phyloP scores from a whole-genome alignment of 306 rosid species.

The Prosopis cineraria region DNA sequence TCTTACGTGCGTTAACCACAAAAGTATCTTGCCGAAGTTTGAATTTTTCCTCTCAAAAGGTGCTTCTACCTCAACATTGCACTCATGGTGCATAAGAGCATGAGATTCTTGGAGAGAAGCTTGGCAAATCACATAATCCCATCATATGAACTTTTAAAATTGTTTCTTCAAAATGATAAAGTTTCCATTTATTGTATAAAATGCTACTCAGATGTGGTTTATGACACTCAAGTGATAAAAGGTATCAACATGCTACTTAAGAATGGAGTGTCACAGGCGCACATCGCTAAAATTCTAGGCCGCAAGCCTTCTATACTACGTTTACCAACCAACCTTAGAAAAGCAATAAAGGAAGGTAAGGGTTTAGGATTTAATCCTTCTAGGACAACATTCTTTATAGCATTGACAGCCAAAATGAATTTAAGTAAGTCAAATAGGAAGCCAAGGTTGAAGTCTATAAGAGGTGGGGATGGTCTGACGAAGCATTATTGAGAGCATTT shows the following conservation, averaged over 20 bases:
- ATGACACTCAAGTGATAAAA: background rate
- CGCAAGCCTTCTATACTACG: background rate
- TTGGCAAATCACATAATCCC: constrained; percentile 24
- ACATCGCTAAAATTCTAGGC: background rate
- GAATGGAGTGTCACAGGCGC: background rate
- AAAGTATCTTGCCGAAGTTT: constrained; percentile 21
- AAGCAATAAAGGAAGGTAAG: constrained; percentile 33
- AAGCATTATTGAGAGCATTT: background rate
- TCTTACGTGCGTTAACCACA: background rate
- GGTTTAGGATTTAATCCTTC: constrained; percentile 46
- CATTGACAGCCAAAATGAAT: constrained; percentile 32
- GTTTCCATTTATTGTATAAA: background rate
- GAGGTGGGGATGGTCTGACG: background rate
- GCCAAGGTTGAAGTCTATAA: background rate
- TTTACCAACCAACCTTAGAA: background rate
- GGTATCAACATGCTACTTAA: background rate
- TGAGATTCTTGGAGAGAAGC: background rate
- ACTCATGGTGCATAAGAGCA: background rate
- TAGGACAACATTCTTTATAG: constrained; percentile 33
- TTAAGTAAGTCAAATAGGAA: background rate
- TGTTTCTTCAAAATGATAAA: background rate
- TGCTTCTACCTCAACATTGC: constrained; percentile 18
- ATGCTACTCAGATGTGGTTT: background rate
- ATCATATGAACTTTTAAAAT: background rate
- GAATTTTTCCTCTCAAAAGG: constrained; percentile 35